Percentiles rank a stretch among this genome's conserved stretches.
Evolutionary conservation across 148 eudicot species (phyloP).

Genomic region (Arbutus unedo): DNA sequence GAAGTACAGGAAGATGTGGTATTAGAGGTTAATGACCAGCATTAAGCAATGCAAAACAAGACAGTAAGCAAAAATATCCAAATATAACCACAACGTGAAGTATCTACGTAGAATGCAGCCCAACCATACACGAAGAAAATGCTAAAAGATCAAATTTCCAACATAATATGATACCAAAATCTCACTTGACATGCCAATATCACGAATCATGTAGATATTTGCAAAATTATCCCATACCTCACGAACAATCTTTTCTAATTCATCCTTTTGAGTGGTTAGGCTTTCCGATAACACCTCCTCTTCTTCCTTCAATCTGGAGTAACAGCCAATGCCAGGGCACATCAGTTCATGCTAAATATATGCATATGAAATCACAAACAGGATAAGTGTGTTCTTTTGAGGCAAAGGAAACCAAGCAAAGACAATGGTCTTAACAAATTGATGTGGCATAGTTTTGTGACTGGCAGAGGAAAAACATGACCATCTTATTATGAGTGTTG

Average conservation of each 20-base stretch:
- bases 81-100: not conserved
- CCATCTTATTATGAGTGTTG: not conserved
- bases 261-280: slow-evolving; percentile 32
- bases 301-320: slow-evolving; percentile 59
- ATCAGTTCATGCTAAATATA: not conserved
- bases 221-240: slow-evolving; percentile 39
- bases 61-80: not conserved
- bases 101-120: not conserved
- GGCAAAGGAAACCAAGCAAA: not conserved
- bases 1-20: not conserved
- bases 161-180: slow-evolving; percentile 7
- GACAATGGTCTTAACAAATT: not conserved
- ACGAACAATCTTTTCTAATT: slow-evolving; percentile 36
- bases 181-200: slow-evolving; percentile 1
- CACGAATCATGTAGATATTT: not conserved
- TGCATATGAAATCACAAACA: slow-evolving; percentile 7
- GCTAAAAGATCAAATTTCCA: not conserved
- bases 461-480: not conserved
- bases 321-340: slow-evolving; percentile 20
- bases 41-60: not conserved
- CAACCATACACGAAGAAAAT: not conserved
- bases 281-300: slow-evolving; percentile 45
- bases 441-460: not conserved
- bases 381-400: not conserved
- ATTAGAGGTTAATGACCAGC: not conserved